Base-by-base conservation (phyloP, 2,329 filamentous ascomycete species). In the Aschersonia sp. region DNA sequence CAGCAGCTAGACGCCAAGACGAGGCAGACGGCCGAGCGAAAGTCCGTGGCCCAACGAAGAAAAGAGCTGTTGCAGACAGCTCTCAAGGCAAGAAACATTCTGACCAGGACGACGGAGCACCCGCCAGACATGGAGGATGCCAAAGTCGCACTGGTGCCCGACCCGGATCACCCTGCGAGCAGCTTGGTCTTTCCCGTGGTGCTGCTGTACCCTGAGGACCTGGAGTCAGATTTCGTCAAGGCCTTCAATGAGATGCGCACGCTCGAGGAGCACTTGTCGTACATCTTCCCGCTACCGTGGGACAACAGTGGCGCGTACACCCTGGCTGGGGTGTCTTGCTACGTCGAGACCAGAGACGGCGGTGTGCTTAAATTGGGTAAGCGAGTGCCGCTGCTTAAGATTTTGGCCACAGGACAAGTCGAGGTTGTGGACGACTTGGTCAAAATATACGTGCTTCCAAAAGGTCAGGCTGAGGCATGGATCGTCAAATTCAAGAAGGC, bases 81-180 rank as follows among this genome's bases (percentile, higher is more conserved):
- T 28, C 66, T 91, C 45, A 65, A 66, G 55, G 82, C 84, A 3
- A 72, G 89, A n/a, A 75, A 77, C 46, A 86, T 97, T 59, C 69
- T 70, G 29, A 77, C 76, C 6, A 73, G 84, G 48, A 73, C 67
- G 46, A 91, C 87, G 9, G 71, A 72, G 5, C 73, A 83, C 58
- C 80, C 85, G 38, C 89, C 89, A 0, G 86, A 96, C 59, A 83
- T 94, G 74, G 89, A 94, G 65, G 91, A 95, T 62, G 87, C 88
- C 1, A 67, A 63, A 5, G 72, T 96, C 44, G 67, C 71, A 48
- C 77, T 97, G 5, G 73, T 76, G 7, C 83, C 82, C 2, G 81
- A 94, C 58, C 77, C 84, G 20, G 69, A 85, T 30, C 85, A 92
- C 53, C 78, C 86, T 4, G 73, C 74, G 30, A 89, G 84, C 54